Percentiles rank a stretch among this genome's conserved stretches.
phyloP scores from a whole-genome alignment of 2,329 filamentous ascomycete genomes.

The Sporothrix pallida region DNA sequence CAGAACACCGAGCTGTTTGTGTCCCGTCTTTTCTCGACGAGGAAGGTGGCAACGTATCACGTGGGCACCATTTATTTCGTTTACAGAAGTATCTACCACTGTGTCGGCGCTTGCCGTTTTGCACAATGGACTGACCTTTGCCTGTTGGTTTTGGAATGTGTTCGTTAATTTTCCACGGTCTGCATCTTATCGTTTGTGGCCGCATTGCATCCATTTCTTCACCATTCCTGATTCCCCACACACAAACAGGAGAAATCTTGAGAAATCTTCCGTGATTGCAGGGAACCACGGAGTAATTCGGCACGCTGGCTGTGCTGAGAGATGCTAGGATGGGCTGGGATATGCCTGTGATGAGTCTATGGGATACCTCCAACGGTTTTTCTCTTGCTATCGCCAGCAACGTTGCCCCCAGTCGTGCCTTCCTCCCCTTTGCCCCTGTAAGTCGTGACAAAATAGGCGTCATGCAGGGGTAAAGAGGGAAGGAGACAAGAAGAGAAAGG shows the following conservation, averaged over 20 bases:
- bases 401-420: slow-evolving; percentile 6
- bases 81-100: too few relatives aligned
- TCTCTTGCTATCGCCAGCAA: slow-evolving; percentile 8
- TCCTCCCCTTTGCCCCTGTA: background rate
- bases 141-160: too few relatives aligned
- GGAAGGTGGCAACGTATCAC: background rate
- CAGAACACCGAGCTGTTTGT: background rate
- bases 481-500: background rate
- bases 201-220: background rate
- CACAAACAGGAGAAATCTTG: background rate
- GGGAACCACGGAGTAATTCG: background rate
- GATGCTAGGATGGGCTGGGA: background rate
- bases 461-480: background rate
- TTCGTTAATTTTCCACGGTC: background rate
- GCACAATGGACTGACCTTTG: too few relatives aligned
- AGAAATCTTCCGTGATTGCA: slow-evolving; percentile 11
- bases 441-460: background rate
- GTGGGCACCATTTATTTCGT: background rate
- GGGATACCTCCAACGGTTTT: background rate
- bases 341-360: background rate
- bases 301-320: background rate
- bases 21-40: background rate
- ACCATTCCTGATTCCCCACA: background rate
- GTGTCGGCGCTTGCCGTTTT: too few relatives aligned
- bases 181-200: background rate